phyloP scores from a whole-genome alignment of 768 basidiomycete species.

The Tricholoma matsutake region DNA sequence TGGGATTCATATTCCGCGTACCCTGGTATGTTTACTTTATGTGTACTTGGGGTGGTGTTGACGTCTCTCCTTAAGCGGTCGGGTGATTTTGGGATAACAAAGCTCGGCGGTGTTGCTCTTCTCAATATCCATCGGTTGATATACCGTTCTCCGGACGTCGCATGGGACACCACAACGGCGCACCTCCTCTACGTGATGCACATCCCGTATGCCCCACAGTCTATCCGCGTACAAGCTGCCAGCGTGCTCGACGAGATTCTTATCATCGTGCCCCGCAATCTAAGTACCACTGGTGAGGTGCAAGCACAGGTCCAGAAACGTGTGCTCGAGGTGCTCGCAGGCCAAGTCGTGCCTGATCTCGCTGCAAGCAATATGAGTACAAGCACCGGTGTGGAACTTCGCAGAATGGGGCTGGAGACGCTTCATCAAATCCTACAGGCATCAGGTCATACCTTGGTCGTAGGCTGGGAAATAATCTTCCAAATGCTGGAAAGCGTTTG shows the following conservation, averaged over 20 bases:
- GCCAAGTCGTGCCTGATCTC: conserved; percentile 64
- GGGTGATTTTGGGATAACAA: conserved; percentile 91
- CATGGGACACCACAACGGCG: conserved; percentile 78
- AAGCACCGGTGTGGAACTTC: conserved; percentile 65
- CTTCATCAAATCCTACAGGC: conserved; percentile 88
- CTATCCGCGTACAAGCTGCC: conserved; percentile 86
- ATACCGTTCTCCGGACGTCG: conserved; percentile 75
- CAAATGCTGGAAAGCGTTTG: conserved; percentile 90
- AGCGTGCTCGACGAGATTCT: conserved; percentile 85
- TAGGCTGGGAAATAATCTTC: conserved; percentile 94
- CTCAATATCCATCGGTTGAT: conserved; percentile 88
- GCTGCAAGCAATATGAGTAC: conserved; percentile 27
- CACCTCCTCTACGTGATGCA: conserved; percentile 81
- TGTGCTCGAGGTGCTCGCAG: conserved; percentile 80
- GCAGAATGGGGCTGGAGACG: conserved; percentile 86
- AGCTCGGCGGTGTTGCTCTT: conserved; percentile 73
- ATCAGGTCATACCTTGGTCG: conserved; percentile 86
- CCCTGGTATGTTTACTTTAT: conserved; percentile 44
- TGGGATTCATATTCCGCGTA: conserved; percentile 82
- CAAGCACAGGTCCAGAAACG: conserved; percentile 75
- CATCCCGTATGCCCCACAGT: conserved; percentile 63
- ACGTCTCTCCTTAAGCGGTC: conserved; percentile 55
- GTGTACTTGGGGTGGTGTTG: background rate
- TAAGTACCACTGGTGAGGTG: conserved; percentile 55
- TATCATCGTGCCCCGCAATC: conserved; percentile 68